Evolutionary conservation across 1,284 basidiomycete genomes (phyloP), one percentile per base, ranked within the genome.

Genomic region (Rhodotorula sp.): DNA sequence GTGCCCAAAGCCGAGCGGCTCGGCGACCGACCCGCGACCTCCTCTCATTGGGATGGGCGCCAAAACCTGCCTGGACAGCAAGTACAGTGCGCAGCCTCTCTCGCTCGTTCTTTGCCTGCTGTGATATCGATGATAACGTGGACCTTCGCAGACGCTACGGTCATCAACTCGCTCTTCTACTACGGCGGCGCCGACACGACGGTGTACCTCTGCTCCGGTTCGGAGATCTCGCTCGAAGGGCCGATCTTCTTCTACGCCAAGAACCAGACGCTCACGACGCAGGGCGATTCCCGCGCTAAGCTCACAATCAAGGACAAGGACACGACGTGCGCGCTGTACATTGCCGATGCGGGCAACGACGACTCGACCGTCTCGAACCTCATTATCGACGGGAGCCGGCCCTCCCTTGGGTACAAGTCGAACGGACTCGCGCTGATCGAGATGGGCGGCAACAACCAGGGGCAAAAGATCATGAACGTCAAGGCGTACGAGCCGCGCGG

Each of bases 241-340:
- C 79, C 82, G 3, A 81, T 85, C 73, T 72, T 81, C 55, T 84
- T 84, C 77, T 83, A 81, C 8, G 81, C 81, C 4, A 80, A 81
- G n/a, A 81, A 83, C 68, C 84, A 85, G 71, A 82, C 83, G 68
- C 73, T 84, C 41, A 81, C 82, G 49, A 84, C 84, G 17, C 77
- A 78, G 23, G 84, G 83, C n/a, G 76, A 80, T 13, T 78, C 81
- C 17, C 77, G 83, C 48, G 67, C 67, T 8, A 64, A 49, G 4
- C 23, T 69, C 45, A 44, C 41, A 10, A 25, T 63, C 54, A 53
- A 44, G 34, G 57, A 57, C 27, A 7, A 56, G 7, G 19, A 34
- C 25, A 50, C 55, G 48, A 61, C 65, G 1, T 49, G 46, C 53
- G 65, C 65, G 8, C 48, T 67, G 13, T 61, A 55, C 44, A 59